Evolutionary conservation across 306 rosid genomes (phyloP), one percentile per base, ranked within the genome.

Genomic region (Dalbergia cultrata): DNA sequence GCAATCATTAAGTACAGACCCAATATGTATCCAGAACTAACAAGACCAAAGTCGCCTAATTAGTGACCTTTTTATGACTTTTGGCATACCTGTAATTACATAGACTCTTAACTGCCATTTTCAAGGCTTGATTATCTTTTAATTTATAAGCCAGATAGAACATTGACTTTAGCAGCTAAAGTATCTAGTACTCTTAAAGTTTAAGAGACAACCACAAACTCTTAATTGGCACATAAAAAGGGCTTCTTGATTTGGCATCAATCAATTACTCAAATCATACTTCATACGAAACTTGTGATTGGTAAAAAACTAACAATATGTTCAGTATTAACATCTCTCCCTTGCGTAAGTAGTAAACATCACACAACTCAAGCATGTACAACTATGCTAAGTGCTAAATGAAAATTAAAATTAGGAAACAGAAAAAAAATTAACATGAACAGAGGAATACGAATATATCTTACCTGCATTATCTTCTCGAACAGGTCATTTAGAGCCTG

Each of bases 401-500:
- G 8, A 72, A 62, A 53, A 47, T 13, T 43, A 5, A 9, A 47
- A 76, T 43, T 57, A 19, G 57, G 16, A 19, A 18, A 47, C 33
- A 76, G 14, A 31, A 13, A 26, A 26, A 26, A 26, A 26, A 26
- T 26, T 26, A 19, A 81, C 43, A 66, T 19, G n/a, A 13, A 50
- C 26, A 64, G 16, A 50, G 11, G 44, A 47, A 44, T 14, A 56
- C 8, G 70, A 54, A 68, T 11, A 53, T 31, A 39, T 64, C 43
- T 35, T 76, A 72, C 98, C 98, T 86, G 88, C 99, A 95, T 95
- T 86, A 95, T 95, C 92, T 95, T 93, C 87, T 95, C 99, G 47
- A 95, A 95, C 54, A 95, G 90, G 79, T 95, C 99, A 92, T 95
- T 95, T 74, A 93, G 85, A 70, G 99, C 99, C 87, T 95, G 99